Evolutionary conservation across 2,329 filamentous ascomycete genomes (phyloP).

Genomic region (Aspergillus tamarii): DNA sequence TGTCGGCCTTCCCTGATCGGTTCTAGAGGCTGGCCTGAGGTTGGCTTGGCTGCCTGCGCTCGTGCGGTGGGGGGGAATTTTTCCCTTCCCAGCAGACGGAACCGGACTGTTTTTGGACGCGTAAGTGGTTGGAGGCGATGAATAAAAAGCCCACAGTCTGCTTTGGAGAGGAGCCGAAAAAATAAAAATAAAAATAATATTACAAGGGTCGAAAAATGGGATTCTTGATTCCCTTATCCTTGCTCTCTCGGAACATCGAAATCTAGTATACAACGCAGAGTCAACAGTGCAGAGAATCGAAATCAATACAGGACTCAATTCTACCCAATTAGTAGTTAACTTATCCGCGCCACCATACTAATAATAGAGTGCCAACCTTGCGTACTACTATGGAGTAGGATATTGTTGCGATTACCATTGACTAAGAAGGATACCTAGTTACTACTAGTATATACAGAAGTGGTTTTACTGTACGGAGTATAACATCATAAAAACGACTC

Average conservation of each 20-base stretch:
- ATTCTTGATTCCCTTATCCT: neutral
- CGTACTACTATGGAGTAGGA: neutral
- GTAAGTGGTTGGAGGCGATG: constrained; percentile 23
- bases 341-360: constrained; percentile 1
- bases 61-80: constrained; percentile 25
- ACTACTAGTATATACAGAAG: neutral
- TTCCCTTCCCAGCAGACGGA: constrained; percentile 17
- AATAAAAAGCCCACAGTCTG: neutral
- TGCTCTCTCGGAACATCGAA: neutral
- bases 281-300: neutral
- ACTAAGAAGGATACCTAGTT: neutral
- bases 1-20: constrained; percentile 5
- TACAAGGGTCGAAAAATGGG: neutral
- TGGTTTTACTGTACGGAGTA: neutral
- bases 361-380: constrained; percentile 4
- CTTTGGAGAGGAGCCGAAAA: neutral
- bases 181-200: neutral
- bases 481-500: neutral
- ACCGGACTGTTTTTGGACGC: constrained; percentile 28
- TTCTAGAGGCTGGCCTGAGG: constrained; percentile 15
- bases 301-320: neutral
- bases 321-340: neutral
- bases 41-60: constrained; percentile 22
- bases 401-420: neutral
- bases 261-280: neutral